Percentiles rank a stretch among this genome's conserved stretches.
Evolutionary conservation across 139 green algal species (phyloP).

Genomic region (Chlorella sp.): DNA sequence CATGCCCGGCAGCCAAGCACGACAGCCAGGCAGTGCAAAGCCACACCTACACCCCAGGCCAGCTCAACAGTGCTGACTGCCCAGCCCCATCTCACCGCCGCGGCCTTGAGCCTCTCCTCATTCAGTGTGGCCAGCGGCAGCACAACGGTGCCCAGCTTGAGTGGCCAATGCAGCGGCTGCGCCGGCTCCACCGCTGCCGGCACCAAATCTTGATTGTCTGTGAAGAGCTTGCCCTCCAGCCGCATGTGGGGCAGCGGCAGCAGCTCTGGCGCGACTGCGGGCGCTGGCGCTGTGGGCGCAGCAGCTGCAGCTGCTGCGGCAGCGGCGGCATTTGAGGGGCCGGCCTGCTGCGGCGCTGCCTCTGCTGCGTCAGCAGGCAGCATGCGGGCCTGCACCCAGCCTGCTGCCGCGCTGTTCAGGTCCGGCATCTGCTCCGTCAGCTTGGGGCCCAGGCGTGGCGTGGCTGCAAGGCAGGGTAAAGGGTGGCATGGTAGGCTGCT

Average conservation of each 20-base stretch:
- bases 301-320: neutral
- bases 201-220: conserved; percentile 5
- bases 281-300: neutral
- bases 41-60: too few species aligned
- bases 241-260: conserved; percentile 22
- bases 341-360: neutral
- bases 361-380: neutral
- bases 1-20: too few species aligned
- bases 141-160: neutral
- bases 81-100: neutral
- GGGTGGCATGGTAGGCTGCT: neutral
- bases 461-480: neutral
- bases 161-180: neutral
- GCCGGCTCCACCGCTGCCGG: neutral
- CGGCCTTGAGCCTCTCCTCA: neutral
- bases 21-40: too few species aligned
- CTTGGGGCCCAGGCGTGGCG: neutral
- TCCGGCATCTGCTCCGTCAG: neutral
- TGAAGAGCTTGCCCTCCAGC: neutral
- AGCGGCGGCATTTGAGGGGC: neutral
- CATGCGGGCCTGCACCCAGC: neutral
- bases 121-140: conserved; percentile 23
- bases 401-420: conserved; percentile 11
- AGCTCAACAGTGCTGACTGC: too few species aligned
- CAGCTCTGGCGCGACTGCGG: neutral